A percentile compares a stretch with the other conserved stretches of the same genome.
Evolutionary conservation across 1,139 yeast species (phyloP).

Genomic region (Suhomyces coccinellae): DNA sequence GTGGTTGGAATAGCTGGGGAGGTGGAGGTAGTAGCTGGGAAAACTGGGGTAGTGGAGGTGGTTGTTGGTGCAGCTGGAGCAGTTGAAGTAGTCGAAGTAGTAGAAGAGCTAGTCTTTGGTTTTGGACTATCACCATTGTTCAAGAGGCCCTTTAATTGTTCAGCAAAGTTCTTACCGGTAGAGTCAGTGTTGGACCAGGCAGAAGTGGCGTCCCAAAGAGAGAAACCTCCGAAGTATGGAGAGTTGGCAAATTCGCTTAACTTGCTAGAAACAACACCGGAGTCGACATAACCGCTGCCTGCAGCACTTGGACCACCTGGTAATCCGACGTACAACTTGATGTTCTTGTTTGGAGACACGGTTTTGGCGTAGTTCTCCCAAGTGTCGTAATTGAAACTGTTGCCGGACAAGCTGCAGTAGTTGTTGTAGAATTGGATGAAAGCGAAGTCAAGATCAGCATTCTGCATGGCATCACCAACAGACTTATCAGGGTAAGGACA

Average conservation of each 20-base stretch:
- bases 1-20: slow-evolving; percentile 1
- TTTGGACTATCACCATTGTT: slow-evolving; percentile 3
- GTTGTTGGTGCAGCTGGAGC: slow-evolving; percentile 7
- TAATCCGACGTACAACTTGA: slow-evolving; percentile 68
- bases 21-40: slow-evolving; percentile 4
- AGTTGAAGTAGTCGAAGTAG: slow-evolving; percentile 2
- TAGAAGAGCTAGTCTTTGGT: slow-evolving; percentile 3
- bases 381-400: slow-evolving; percentile 75
- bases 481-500: slow-evolving; percentile 91
- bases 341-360: slow-evolving; percentile 65
- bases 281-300: slow-evolving; percentile 54
- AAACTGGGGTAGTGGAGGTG: slow-evolving; percentile 2
- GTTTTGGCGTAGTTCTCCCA: slow-evolving; percentile 73
- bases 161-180: slow-evolving; percentile 15
- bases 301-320: slow-evolving; percentile 74
- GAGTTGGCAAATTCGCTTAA: slow-evolving; percentile 35
- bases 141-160: slow-evolving; percentile 18
- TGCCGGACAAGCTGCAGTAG: slow-evolving; percentile 60
- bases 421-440: slow-evolving; percentile 94
- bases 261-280: slow-evolving; percentile 21
- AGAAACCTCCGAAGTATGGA: slow-evolving; percentile 74
- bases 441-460: slow-evolving; percentile 75
- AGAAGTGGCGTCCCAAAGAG: slow-evolving; percentile 78
- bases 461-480: slow-evolving; percentile 64
- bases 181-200: slow-evolving; percentile 32